These are phyloP conservation scores for Acidomyces sp. DNA, from an alignment of 495 filamentous ascomycete species.

Conservation along the genomic window DNA sequence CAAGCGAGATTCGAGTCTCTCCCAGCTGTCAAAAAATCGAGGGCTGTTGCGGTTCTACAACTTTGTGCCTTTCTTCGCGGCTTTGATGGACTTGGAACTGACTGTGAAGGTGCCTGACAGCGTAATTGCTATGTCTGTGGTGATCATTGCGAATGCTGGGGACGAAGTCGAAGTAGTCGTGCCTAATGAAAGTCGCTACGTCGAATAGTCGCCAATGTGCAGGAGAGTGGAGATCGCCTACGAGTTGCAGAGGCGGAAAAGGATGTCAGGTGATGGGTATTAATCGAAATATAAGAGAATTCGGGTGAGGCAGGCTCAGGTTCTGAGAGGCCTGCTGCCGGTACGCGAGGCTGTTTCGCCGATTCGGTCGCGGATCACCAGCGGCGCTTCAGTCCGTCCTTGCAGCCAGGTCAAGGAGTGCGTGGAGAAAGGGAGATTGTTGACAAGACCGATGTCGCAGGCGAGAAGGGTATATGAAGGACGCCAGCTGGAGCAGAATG, in stretches of 20 bases:
- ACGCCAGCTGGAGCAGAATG: no score
- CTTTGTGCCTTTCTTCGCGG: constrained; percentile 2
- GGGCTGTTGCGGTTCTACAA: constrained; percentile 5
- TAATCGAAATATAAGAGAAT: neutral
- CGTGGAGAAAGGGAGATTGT: neutral
- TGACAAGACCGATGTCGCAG: neutral
- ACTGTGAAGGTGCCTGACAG: constrained; percentile 7
- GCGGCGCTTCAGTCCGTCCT: constrained; percentile 14
- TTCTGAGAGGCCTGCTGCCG: neutral
- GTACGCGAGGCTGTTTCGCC: neutral
- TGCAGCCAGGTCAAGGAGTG: constrained; percentile 9
- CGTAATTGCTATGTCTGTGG: constrained; percentile 1
- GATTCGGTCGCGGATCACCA: neutral
- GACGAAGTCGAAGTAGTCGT: constrained; percentile 7
- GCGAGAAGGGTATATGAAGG: neutral
- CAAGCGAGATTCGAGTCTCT: neutral
- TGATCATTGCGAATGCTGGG: constrained; percentile 7
- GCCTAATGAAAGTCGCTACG: constrained; percentile 15
- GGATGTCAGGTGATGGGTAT: neutral
- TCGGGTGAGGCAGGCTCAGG: constrained; percentile 8
- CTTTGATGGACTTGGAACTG: constrained; percentile 15
- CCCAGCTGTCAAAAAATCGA: neutral
- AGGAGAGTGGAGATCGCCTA: constrained; percentile 13
- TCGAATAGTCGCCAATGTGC: constrained; percentile 7
- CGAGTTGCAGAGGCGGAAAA: constrained; percentile 1